These are phyloP conservation scores for Monilinia vaccinii-corymbosi DNA, from an alignment of 2,329 filamentous ascomycete genomes.

Conservation along the genomic window DNA sequence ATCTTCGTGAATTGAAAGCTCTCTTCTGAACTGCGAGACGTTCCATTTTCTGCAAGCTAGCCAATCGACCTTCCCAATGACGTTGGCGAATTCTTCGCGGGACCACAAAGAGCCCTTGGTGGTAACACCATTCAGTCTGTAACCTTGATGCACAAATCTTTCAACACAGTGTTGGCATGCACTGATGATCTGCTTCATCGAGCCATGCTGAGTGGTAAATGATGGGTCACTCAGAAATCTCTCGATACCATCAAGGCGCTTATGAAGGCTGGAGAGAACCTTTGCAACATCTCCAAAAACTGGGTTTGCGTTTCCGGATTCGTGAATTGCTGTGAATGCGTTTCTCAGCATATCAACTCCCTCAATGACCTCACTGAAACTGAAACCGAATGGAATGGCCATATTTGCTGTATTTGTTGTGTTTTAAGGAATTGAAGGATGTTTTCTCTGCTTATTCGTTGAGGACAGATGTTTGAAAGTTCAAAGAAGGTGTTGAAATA, in stretches of 20 bases:
- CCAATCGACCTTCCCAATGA: conserved; percentile 6
- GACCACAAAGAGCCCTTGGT: conserved; percentile 9
- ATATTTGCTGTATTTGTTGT: not conserved
- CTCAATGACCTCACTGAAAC: conserved; percentile 8
- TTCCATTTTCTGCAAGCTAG: conserved; percentile 8
- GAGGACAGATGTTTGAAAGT: not conserved
- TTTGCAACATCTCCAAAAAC: conserved; percentile 6
- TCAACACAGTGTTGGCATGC: conserved; percentile 7
- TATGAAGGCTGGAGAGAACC: conserved; percentile 4
- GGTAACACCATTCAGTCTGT: conserved; percentile 5
- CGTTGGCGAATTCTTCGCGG: conserved; percentile 2
- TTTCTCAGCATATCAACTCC: conserved; percentile 7
- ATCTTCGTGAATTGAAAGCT: conserved; percentile 6
- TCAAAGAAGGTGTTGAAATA: not conserved
- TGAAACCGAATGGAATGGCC: conserved; percentile 9
- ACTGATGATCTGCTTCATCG: conserved; percentile 9
- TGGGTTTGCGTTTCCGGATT: conserved; percentile 1
- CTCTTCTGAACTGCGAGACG: conserved; percentile 6
- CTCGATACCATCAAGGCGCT: conserved; percentile 3
- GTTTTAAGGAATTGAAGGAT: not conserved
- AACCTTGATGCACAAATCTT: conserved; percentile 9
- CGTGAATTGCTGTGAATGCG: conserved; percentile 2
- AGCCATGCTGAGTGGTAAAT: conserved; percentile 2
- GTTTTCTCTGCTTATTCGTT: not conserved
- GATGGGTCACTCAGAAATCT: conserved; percentile 6